Conservation (phyloP, 495 filamentous ascomycete species). For the Cryomyces antarcticus region DNA sequence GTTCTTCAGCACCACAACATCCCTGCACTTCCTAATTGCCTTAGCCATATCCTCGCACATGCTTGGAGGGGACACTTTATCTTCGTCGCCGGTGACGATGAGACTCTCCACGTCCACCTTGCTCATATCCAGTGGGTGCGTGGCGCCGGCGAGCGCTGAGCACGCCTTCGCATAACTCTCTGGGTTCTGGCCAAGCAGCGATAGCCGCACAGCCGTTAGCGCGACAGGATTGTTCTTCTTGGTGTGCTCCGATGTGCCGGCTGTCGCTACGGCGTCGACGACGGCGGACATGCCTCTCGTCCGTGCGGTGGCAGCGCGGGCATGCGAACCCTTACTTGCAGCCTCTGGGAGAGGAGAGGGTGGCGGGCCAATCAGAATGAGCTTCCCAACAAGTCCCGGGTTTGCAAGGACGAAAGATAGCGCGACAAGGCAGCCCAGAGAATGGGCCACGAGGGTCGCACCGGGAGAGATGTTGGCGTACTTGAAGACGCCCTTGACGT, state of each 20-base stretch:
- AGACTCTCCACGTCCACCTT: constrained; percentile 11
- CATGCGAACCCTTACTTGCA: constrained; percentile 21
- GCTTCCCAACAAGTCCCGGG: constrained; percentile 18
- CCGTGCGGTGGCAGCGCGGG: constrained; percentile 25
- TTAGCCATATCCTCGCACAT: constrained; percentile 9
- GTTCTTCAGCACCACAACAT: constrained; percentile 13
- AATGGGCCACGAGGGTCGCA: constrained; percentile 23
- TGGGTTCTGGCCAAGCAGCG: constrained; percentile 24
- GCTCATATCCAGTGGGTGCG: constrained; percentile 10
- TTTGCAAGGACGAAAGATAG: constrained; percentile 20
- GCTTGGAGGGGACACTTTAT: constrained; percentile 18
- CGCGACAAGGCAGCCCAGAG: constrained; percentile 27
- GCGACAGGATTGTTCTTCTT: constrained; percentile 19
- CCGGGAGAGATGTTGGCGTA: constrained; percentile 8
- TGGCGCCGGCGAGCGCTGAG: constrained; percentile 24
- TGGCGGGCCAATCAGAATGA: constrained; percentile 26
- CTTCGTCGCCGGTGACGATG: constrained; percentile 25
- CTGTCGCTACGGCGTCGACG: constrained; percentile 22
- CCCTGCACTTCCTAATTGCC: constrained; percentile 8
- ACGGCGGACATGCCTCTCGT: constrained; percentile 23
- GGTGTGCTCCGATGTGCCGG: constrained; percentile 24
- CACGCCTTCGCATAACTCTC: constrained; percentile 37
- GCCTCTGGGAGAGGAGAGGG: constrained; percentile 22
- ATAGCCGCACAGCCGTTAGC: constrained; percentile 21
- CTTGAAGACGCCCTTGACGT: constrained; percentile 22